Evolutionary conservation across 192 early-diverging fungal genomes (phyloP).

Genomic region (Gorgonomyces haynaldii): DNA sequence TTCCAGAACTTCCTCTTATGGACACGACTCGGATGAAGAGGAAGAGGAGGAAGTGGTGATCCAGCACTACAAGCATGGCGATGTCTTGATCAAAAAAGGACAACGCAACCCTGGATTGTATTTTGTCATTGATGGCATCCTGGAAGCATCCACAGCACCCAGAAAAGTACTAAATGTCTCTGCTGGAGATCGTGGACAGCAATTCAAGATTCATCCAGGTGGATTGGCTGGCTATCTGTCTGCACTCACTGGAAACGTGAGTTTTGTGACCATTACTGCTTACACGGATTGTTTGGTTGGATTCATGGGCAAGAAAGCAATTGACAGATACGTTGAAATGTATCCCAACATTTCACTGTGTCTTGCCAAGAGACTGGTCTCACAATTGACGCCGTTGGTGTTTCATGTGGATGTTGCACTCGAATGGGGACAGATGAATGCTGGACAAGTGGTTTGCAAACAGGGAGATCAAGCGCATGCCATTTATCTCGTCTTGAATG

Average conservation of each 20-base stretch:
- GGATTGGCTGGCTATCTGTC: conserved; percentile 87
- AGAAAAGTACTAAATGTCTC: not conserved
- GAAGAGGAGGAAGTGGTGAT: conserved; percentile 19
- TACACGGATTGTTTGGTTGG: conserved; percentile 74
- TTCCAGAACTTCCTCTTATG: not conserved
- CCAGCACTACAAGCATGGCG: conserved; percentile 57
- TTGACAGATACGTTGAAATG: conserved; percentile 76
- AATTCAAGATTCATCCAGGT: conserved; percentile 73
- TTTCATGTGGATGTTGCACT: conserved; percentile 45
- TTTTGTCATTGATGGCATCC: conserved; percentile 82
- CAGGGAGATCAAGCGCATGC: conserved; percentile 78
- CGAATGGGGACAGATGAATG: conserved; percentile 94
- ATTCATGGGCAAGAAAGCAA: conserved; percentile 66
- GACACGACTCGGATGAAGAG: not conserved
- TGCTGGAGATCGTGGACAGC: conserved; percentile 13
- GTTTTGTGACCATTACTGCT: conserved; percentile 74
- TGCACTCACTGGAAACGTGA: conserved; percentile 62
- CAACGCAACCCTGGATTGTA: conserved; percentile 75
- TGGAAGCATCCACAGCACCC: conserved; percentile 49
- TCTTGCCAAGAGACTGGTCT: conserved; percentile 76
- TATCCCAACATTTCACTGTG: conserved; percentile 76
- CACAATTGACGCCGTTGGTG: conserved; percentile 66
- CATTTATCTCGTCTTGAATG: conserved; percentile 86
- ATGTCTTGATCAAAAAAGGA: conserved; percentile 67
- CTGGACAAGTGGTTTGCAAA: conserved; percentile 83